These are phyloP conservation scores for Pseudotulostoma volvatum DNA, from an alignment of 495 filamentous ascomycete species.

Conservation along the genomic window DNA sequence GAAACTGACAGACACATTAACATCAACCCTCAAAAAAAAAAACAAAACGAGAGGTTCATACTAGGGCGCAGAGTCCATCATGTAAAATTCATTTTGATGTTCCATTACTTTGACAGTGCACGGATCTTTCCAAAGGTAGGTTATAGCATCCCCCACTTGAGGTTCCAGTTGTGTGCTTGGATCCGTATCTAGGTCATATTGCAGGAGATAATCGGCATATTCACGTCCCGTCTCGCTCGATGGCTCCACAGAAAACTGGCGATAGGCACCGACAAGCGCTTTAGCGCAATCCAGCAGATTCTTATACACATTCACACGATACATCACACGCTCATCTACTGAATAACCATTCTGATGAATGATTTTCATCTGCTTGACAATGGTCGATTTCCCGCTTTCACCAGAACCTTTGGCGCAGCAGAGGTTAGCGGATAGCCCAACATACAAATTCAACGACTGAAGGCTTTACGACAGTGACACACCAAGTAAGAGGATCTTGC, in stretches of 20 bases:
- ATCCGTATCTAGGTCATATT: constrained; percentile 81
- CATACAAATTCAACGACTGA: neutral
- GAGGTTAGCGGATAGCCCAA: constrained; percentile 8
- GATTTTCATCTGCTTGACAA: constrained; percentile 99
- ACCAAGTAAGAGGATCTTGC: constrained; percentile 96
- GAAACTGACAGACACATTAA: constrained; percentile 45
- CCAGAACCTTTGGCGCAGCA: constrained; percentile 53
- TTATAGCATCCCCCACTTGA: constrained; percentile 66
- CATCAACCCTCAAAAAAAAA: neutral
- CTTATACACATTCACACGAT: constrained; percentile 93
- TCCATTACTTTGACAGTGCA: constrained; percentile 75
- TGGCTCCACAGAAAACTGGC: constrained; percentile 70
- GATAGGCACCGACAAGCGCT: constrained; percentile 73
- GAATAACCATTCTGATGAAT: constrained; percentile 97
- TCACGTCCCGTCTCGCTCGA: constrained; percentile 51
- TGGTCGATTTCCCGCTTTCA: constrained; percentile 97
- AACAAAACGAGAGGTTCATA: constrained; percentile 21
- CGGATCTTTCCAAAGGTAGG: constrained; percentile 78
- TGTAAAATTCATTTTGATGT: constrained; percentile 90
- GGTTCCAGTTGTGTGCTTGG: constrained; percentile 65
- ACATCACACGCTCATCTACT: constrained; percentile 75
- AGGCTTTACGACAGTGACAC: constrained; percentile 15
- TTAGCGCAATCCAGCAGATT: constrained; percentile 95
- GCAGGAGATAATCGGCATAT: constrained; percentile 61
- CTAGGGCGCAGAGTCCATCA: constrained; percentile 99